Percentiles rank a stretch among this genome's conserved stretches.
Conservation (phyloP, 805 yeast species). For the Metschnikowia aberdeeniae region DNA sequence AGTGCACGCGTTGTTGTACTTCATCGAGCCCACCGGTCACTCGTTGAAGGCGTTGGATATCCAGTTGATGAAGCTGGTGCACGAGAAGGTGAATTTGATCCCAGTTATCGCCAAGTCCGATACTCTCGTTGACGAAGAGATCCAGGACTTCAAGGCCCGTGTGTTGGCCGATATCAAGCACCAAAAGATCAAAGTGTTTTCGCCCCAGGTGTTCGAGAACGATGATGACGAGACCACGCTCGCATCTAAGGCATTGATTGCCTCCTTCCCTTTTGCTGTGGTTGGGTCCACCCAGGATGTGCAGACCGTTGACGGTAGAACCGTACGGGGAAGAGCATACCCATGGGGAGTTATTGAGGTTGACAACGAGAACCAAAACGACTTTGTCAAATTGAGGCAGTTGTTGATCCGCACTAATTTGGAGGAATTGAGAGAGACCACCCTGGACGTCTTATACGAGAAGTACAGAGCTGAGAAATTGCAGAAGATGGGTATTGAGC, state of each 20-base stretch:
- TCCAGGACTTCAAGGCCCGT: conserved; percentile 67
- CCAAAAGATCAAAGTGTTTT: conserved; percentile 69
- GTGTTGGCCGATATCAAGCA: conserved; percentile 71
- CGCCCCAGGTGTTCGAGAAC: conserved; percentile 71
- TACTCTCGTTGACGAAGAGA: conserved; percentile 85
- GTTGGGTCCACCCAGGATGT: conserved; percentile 82
- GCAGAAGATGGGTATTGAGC: conserved; percentile 77
- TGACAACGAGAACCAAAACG: conserved; percentile 91
- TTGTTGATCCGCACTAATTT: conserved; percentile 82
- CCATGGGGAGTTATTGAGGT: conserved; percentile 98
- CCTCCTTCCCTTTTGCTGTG: conserved; percentile 85
- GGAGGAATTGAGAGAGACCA: conserved; percentile 89
- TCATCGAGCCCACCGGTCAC: conserved; percentile 97
- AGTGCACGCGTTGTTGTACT: conserved; percentile 89
- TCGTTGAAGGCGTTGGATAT: conserved; percentile 85
- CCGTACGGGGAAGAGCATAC: conserved; percentile 85
- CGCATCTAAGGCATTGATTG: conserved; percentile 62
- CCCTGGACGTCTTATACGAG: conserved; percentile 75
- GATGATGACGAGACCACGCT: conserved; percentile 81
- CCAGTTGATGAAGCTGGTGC: conserved; percentile 80
- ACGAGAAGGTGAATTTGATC: conserved; percentile 86
- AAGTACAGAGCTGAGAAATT: conserved; percentile 84
- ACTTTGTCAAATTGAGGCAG: conserved; percentile 84
- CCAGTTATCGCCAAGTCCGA: conserved; percentile 96
- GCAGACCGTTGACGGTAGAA: conserved; percentile 67